Percentiles rank a stretch among this genome's conserved stretches.
Conservation (phyloP, 2,329 filamentous ascomycete species). For the Alternaria panax region DNA sequence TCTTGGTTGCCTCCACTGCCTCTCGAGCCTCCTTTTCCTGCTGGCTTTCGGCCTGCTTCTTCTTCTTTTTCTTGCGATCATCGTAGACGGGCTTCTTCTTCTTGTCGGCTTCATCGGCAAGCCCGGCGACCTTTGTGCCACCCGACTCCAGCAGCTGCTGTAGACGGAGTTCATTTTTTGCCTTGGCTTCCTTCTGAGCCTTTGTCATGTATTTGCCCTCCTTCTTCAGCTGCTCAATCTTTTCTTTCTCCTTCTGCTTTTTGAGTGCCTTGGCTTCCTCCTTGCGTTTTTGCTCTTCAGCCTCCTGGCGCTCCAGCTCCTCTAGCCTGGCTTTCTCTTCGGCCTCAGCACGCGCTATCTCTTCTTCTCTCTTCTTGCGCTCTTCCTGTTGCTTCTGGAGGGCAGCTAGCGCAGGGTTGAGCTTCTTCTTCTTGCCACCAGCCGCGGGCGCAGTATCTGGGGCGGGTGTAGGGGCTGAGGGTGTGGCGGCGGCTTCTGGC, state of each 20-base stretch:
- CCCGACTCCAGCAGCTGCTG: constrained; percentile 85
- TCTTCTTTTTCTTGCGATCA: constrained; percentile 80
- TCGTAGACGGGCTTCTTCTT: constrained; percentile 83
- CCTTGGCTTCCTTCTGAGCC: constrained; percentile 83
- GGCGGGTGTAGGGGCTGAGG: constrained; percentile 37
- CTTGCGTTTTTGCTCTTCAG: constrained; percentile 72
- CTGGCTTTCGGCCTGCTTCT: constrained; percentile 66
- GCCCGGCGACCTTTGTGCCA: constrained; percentile 66
- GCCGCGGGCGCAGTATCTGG: constrained; percentile 47
- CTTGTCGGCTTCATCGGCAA: constrained; percentile 67
- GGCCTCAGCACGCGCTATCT: constrained; percentile 63
- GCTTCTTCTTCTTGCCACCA: constrained; percentile 85
- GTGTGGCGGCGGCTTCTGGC: constrained; percentile 40
- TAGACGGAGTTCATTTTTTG: constrained; percentile 77
- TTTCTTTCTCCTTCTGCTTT: constrained; percentile 88
- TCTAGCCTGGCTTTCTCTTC: constrained; percentile 72
- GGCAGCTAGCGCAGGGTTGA: constrained; percentile 74
- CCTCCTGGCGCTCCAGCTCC: constrained; percentile 69
- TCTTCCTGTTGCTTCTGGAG: constrained; percentile 87
- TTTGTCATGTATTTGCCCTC: constrained; percentile 88
- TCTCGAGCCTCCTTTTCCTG: constrained; percentile 54
- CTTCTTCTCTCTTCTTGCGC: constrained; percentile 70
- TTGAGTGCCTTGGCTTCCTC: constrained; percentile 78
- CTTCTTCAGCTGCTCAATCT: constrained; percentile 85
- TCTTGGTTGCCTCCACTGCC: constrained; percentile 64